A percentile compares a stretch with the other conserved stretches of the same genome.
These are phyloP conservation scores for Tetradesmus obliquus DNA, from an alignment of 139 green algal species.

Conservation along the genomic window DNA sequence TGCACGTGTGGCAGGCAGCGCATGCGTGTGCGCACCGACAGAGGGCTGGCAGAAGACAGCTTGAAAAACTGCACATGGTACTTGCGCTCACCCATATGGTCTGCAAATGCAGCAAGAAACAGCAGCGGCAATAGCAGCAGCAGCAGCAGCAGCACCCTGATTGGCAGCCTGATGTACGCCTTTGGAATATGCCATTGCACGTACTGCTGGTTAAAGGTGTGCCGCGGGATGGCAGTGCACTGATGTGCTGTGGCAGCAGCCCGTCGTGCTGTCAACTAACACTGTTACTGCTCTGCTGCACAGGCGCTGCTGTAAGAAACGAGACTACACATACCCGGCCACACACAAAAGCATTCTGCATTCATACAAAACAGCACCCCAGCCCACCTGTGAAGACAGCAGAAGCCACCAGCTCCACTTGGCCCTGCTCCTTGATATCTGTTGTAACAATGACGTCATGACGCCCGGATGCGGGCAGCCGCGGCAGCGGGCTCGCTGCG, in stretches of 20 bases:
- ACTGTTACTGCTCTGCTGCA: background rate
- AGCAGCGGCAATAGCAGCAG: background rate
- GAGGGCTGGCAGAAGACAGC: background rate
- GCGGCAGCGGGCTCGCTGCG: constrained; percentile 4
- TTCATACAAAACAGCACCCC: background rate
- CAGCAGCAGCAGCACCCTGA: background rate
- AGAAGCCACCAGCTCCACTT: constrained; percentile 7
- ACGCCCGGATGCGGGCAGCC: background rate
- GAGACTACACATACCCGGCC: background rate
- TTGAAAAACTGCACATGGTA: constrained; percentile 51
- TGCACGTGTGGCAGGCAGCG: constrained; percentile 33
- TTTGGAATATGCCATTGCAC: background rate
- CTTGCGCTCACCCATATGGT: constrained; percentile 29
- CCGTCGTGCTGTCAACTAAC: background rate
- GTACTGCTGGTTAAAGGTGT: too few species aligned
- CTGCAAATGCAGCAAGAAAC: background rate
- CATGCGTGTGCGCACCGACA: constrained; percentile 35
- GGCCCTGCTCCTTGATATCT: constrained; percentile 32
- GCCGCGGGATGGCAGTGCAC: too few species aligned
- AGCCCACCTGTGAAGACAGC: constrained; percentile 42
- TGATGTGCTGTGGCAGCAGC: too few species aligned
- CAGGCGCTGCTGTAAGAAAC: background rate
- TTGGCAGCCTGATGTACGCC: background rate
- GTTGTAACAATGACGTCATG: constrained; percentile 17
- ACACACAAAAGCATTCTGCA: background rate